A percentile compares a stretch with the other conserved stretches of the same genome.
Conservation (phyloP, 192 early-diverging fungal genomes). For the Mortierella hygrophila region DNA sequence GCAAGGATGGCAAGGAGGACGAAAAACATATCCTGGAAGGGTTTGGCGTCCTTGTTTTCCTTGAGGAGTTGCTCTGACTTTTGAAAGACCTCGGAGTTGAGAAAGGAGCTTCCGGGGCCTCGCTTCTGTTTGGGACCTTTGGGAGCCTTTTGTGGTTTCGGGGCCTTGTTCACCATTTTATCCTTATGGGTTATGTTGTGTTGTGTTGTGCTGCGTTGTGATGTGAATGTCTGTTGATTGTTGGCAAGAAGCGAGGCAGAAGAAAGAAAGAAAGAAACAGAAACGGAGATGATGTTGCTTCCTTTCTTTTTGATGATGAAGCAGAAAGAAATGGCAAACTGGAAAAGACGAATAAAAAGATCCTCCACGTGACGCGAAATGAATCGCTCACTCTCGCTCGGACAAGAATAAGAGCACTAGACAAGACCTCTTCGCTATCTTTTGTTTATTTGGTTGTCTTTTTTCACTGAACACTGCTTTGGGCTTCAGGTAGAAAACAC, state of each 20-base stretch:
- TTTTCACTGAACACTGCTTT: not conserved
- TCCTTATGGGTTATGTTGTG: not conserved
- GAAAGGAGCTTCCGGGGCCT: slow-evolving; percentile 12
- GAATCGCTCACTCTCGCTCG: not conserved
- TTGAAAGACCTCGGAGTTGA: slow-evolving; percentile 23
- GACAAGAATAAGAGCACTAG: too few species aligned
- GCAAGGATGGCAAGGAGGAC: slow-evolving; percentile 18
- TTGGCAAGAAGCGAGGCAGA: not conserved
- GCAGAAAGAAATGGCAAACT: not conserved
- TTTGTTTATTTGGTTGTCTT: not conserved
- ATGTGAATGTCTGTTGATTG: not conserved
- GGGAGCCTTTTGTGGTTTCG: slow-evolving; percentile 38
- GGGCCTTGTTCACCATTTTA: slow-evolving; percentile 33
- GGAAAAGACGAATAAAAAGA: not conserved
- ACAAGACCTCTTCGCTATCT: not conserved
- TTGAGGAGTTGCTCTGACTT: slow-evolving; percentile 28
- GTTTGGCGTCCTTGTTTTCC: slow-evolving; percentile 33
- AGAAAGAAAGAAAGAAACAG: not conserved
- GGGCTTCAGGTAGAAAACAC: not conserved
- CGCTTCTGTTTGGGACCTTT: slow-evolving; percentile 25
- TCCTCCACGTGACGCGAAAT: not conserved
- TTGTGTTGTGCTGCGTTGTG: not conserved
- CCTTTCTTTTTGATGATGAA: not conserved
- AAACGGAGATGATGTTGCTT: not conserved
- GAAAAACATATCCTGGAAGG: slow-evolving; percentile 43